phyloP scores from a whole-genome alignment of 2,329 filamentous ascomycete genomes.

The Didymellaceae sp. region DNA sequence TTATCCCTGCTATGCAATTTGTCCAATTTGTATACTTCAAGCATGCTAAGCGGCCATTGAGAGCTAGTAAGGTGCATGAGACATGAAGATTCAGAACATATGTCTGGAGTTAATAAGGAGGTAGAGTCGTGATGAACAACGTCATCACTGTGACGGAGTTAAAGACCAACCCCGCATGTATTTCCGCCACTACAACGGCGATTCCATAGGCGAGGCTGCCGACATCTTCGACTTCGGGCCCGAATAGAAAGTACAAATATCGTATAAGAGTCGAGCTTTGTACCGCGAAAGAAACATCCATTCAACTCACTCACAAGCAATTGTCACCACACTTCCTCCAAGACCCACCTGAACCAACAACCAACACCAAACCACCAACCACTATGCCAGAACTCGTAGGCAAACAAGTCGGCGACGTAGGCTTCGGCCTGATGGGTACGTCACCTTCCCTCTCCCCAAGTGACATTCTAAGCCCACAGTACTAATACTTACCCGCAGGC shows the following conservation, averaged over 20 bases:
- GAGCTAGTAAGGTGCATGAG: too few species aligned
- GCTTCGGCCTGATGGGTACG: slow-evolving; percentile 58
- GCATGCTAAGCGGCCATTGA: too few species aligned
- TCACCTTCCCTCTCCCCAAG: neutral
- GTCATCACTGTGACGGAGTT: too few species aligned
- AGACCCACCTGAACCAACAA: neutral
- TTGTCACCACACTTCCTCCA: slow-evolving; percentile 1
- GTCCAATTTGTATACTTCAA: too few species aligned
- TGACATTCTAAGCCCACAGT: neutral
- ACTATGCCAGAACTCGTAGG: slow-evolving; percentile 45
- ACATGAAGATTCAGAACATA: too few species aligned
- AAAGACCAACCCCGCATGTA: too few species aligned
- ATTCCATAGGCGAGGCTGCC: slow-evolving; percentile 3
- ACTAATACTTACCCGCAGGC: slow-evolving; percentile 39
- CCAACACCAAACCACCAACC: neutral
- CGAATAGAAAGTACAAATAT: neutral
- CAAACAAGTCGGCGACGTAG: slow-evolving; percentile 50
- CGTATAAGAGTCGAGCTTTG: neutral
- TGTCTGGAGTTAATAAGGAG: too few species aligned
- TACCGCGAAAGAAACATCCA: neutral
- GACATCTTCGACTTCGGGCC: slow-evolving; percentile 4
- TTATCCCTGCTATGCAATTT: too few species aligned
- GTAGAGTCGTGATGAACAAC: too few species aligned
- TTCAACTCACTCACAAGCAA: neutral
- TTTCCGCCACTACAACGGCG: too few species aligned